Conservation (phyloP, 805 yeast genomes). For the Starmerella apis region DNA sequence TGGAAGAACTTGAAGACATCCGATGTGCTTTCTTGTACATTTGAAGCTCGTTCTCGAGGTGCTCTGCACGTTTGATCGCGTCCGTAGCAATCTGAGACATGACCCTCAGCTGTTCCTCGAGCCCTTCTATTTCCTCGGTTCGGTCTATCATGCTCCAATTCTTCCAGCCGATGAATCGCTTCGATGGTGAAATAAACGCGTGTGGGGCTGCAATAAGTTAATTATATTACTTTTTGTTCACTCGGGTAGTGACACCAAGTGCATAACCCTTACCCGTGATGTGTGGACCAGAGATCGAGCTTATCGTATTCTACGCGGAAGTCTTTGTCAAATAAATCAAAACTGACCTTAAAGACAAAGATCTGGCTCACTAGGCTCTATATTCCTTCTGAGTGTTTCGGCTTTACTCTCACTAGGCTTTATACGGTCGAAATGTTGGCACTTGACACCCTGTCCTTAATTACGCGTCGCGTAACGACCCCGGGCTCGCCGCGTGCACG, state of each 20-base stretch:
- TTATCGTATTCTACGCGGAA: not conserved
- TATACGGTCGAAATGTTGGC: too few species aligned
- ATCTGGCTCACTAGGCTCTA: not conserved
- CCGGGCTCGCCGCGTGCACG: not conserved
- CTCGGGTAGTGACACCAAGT: not conserved
- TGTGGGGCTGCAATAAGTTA: not conserved
- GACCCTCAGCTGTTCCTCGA: slow-evolving; percentile 24
- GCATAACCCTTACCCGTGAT: slow-evolving; percentile 1
- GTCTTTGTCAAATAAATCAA: not conserved
- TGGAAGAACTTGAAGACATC: slow-evolving; percentile 13
- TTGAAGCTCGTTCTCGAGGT: slow-evolving; percentile 24
- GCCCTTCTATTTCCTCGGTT: slow-evolving; percentile 23
- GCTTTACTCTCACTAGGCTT: not conserved
- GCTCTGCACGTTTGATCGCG: slow-evolving; percentile 26
- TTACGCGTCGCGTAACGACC: slow-evolving; percentile 1
- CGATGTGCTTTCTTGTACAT: slow-evolving; percentile 3
- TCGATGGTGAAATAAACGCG: not conserved
- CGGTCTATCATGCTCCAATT: not conserved
- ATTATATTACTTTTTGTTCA: not conserved
- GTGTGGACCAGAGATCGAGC: not conserved
- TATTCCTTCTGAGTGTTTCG: not conserved
- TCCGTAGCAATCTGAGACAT: slow-evolving; percentile 27
- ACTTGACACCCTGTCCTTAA: not conserved
- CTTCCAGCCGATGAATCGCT: not conserved
- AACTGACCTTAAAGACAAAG: too few species aligned